Base-by-base conservation (phyloP, 2,329 filamentous ascomycete genomes). In the Diaporthe sp. region DNA sequence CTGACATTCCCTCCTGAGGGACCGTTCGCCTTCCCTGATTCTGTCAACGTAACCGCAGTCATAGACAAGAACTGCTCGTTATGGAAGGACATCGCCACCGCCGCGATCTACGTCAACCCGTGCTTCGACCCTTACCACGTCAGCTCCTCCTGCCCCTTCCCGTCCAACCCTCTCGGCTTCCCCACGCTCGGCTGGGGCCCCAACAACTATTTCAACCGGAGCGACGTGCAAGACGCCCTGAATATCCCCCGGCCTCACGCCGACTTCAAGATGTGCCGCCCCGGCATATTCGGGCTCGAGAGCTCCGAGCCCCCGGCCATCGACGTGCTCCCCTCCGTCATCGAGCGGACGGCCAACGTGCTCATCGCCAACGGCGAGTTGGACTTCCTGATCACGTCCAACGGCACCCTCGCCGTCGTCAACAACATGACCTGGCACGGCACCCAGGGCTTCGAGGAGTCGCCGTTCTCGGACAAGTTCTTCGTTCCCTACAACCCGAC, bases 371-470 rank as follows among this genome's bases (percentile, higher is more conserved):
- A 65, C 47, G 76, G 74, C 20, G 55, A 74, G 4, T 31, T 74
- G 53, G 76, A 94, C 81, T 92, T 88, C 80, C 85, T 93, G 72
- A 85, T 94, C 10, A 85, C 92, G 58, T 84, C 86, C 77, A 93
- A 94, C 77, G 92, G 92, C 12, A 91, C 91, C 0, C 85, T 94
- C 4, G 83, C 92, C 60, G 88, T 88, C 1, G 90, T 94, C 72
- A 92, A 94, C 81, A 94, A 94, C 82, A 93, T 94, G 91, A 94
- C 92, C 0, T 94, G 91, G 90, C 88, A 89, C 72, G 92, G 92
- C 4, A 81, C 84, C 0, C 92, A 93, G 78, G 93, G 92, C 0
- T 94, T 94, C 85, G 87, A 89, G 70, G 80, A 82, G 1, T 83
- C 84, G 0, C 91, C 91, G 0, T 76, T 71, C 34, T 4, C 9